These are phyloP conservation scores for Exophiala mesophila DNA, from an alignment of 2,329 filamentous ascomycete genomes.

Conservation along the genomic window DNA sequence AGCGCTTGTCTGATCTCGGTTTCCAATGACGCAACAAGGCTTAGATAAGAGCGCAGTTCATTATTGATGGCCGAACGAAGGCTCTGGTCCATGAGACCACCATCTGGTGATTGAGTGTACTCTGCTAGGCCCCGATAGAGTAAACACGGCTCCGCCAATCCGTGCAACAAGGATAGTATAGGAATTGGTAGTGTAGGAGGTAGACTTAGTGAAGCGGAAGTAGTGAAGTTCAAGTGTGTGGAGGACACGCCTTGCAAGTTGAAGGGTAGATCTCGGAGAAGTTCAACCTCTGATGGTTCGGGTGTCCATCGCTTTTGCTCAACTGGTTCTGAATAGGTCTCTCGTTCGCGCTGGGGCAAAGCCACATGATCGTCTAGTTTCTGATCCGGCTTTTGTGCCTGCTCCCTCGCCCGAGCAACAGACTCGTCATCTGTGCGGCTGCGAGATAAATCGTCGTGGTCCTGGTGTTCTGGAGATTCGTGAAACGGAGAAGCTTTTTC, in stretches of 20 bases:
- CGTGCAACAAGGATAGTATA: slow-evolving; percentile 79
- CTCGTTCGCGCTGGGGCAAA: not conserved
- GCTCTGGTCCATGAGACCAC: slow-evolving; percentile 86
- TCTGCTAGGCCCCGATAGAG: slow-evolving; percentile 74
- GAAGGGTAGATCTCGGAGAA: slow-evolving; percentile 80
- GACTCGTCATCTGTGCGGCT: not conserved
- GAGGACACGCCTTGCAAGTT: slow-evolving; percentile 90
- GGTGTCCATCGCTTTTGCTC: slow-evolving; percentile 8
- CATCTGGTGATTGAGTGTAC: slow-evolving; percentile 76
- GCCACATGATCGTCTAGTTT: not conserved
- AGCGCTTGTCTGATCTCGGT: slow-evolving; percentile 83
- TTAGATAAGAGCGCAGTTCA: slow-evolving; percentile 84
- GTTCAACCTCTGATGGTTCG: slow-evolving; percentile 56
- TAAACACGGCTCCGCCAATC: slow-evolving; percentile 87
- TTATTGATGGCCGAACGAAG: slow-evolving; percentile 77
- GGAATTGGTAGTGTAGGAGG: slow-evolving; percentile 77
- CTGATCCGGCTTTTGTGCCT: not conserved
- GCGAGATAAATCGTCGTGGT: slow-evolving; percentile 5
- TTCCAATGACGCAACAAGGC: slow-evolving; percentile 85
- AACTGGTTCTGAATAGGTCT: slow-evolving; percentile 1
- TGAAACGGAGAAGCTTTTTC: slow-evolving; percentile 7
- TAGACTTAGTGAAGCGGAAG: slow-evolving; percentile 65
- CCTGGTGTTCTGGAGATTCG: slow-evolving; percentile 10
- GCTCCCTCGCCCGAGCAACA: not conserved
- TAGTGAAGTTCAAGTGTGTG: slow-evolving; percentile 71